These are phyloP conservation scores for Hyaloscypha variabilis DNA, from an alignment of 495 filamentous ascomycete species.

Conservation along the genomic window DNA sequence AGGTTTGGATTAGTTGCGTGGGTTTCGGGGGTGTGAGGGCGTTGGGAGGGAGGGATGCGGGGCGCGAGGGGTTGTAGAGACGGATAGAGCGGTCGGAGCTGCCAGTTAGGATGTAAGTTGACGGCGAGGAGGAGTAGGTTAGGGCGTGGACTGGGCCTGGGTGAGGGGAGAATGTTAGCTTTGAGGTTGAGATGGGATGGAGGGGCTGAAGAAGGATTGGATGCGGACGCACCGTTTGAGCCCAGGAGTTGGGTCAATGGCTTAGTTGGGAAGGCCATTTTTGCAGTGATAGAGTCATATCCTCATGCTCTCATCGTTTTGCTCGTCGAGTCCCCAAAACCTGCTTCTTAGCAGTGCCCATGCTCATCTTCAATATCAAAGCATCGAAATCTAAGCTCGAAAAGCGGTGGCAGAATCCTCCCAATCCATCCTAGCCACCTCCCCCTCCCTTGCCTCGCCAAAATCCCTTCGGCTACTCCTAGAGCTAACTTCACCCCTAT, in stretches of 20 bases:
- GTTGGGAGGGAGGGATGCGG: slow-evolving; percentile 40
- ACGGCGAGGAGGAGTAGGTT: slow-evolving; percentile 66
- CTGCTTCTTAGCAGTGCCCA: no score
- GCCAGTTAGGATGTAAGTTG: slow-evolving; percentile 83
- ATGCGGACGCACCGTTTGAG: slow-evolving; percentile 30
- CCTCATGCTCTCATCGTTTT: not conserved
- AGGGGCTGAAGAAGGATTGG: not conserved
- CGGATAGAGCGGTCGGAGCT: slow-evolving; percentile 82
- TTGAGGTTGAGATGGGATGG: not conserved
- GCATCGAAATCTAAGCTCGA: not conserved
- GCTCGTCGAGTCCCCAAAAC: no score
- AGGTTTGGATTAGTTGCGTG: slow-evolving; percentile 73
- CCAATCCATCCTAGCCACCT: not conserved
- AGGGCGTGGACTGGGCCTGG: slow-evolving; percentile 74
- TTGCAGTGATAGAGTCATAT: not conserved
- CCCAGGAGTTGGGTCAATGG: slow-evolving; percentile 31
- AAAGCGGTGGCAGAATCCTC: not conserved
- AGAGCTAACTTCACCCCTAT: not conserved
- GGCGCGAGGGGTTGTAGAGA: slow-evolving; percentile 69
- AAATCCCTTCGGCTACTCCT: not conserved
- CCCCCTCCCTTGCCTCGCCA: not conserved
- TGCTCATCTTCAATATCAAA: not conserved
- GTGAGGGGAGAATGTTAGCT: not conserved
- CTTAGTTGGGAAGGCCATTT: slow-evolving; percentile 31
- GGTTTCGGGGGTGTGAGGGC: slow-evolving; percentile 39